Evolutionary conservation across 306 rosid species (phyloP), one percentile per base, ranked within the genome.

Genomic region (Gastrolobium bilobum): DNA sequence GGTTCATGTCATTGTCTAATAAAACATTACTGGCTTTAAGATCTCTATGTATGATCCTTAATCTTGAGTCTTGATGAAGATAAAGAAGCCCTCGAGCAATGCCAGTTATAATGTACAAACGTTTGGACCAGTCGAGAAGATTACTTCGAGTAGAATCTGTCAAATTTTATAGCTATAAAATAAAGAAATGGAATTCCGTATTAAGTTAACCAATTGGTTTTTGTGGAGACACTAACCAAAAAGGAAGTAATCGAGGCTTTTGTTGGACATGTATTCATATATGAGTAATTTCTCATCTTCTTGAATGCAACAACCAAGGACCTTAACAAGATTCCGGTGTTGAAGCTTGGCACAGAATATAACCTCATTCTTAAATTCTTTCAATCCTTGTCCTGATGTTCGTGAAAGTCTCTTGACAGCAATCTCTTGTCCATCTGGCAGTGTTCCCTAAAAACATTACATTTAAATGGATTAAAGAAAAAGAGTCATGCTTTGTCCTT

Each of bases 251-350:
- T 82, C 46, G 1, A 77, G 10, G 40, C 86, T 82, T 53, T 82
- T 82, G 61, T 77, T 82, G 3, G 79, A 30, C 85, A 82, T 70
- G 47, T 31, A 70, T 8, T 82, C 86, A 7, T 82, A 82, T 1
- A 77, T n/a, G 8, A 82, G 82, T 14, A 77, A 34, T 10, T 64
- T 71, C 13, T 82, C 79, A 1, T 82, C 57, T 4, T 29, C 40
- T 46, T 73, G 43, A 39, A 74, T 38, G 68, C 80, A 81, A 38
- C 44, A 66, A 1, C 84, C 84, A 3, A 81, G 71, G 2, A 81
- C 64, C 26, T 67, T 81, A 10, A 73, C 76, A 46, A 66, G 76
- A 65, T 81, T 81, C 0, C 80, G 70, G 50, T 81, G 80, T 51
- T 83, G 83, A 64, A 83, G 86, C 46, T 77, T 77, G 2, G 79